phyloP scores from a whole-genome alignment of 23 red algal species.

The Cyanidioschyzon merolae region DNA sequence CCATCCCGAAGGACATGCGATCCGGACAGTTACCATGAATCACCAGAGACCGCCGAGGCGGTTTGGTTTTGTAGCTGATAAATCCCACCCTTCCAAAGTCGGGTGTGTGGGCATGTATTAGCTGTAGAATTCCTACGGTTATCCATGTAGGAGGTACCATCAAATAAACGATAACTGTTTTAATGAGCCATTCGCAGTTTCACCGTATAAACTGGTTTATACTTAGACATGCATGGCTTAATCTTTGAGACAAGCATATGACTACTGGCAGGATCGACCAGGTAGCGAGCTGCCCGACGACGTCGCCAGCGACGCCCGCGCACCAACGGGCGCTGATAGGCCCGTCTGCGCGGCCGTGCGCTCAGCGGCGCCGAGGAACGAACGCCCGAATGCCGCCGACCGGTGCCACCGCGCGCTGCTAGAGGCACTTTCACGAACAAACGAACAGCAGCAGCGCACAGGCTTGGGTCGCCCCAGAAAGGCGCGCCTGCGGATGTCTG shows the following conservation, averaged over 20 bases:
- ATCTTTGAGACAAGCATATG: slow-evolving; percentile 31
- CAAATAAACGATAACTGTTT: slow-evolving; percentile 59
- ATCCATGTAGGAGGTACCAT: slow-evolving; percentile 44
- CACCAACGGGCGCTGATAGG: too few relatives aligned
- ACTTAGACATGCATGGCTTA: slow-evolving; percentile 77
- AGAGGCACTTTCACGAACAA: too few relatives aligned
- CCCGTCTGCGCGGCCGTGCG: too few relatives aligned
- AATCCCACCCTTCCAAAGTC: slow-evolving; percentile 26
- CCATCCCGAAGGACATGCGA: slow-evolving; percentile 17
- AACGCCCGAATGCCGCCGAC: too few relatives aligned
- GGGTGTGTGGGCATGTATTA: slow-evolving; percentile 50
- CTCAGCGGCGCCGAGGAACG: too few relatives aligned
- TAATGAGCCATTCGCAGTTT: slow-evolving; percentile 84
- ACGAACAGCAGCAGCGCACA: too few relatives aligned
- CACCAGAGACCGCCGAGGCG: slow-evolving; percentile 13
- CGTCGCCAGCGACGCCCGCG: too few relatives aligned
- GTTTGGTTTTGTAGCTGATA: slow-evolving; percentile 35
- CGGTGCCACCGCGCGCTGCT: too few relatives aligned
- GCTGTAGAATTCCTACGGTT: slow-evolving; percentile 78
- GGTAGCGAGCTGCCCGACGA: slow-evolving; percentile 22
- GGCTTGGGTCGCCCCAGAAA: too few relatives aligned
- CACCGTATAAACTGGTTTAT: slow-evolving; percentile 57
- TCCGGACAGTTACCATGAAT: slow-evolving; percentile 33
- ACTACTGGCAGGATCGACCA: slow-evolving; percentile 68
- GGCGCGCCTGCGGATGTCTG: too few relatives aligned